These are phyloP conservation scores for Cytospora chrysosperma DNA, from an alignment of 2,329 filamentous ascomycete genomes.

Conservation along the genomic window DNA sequence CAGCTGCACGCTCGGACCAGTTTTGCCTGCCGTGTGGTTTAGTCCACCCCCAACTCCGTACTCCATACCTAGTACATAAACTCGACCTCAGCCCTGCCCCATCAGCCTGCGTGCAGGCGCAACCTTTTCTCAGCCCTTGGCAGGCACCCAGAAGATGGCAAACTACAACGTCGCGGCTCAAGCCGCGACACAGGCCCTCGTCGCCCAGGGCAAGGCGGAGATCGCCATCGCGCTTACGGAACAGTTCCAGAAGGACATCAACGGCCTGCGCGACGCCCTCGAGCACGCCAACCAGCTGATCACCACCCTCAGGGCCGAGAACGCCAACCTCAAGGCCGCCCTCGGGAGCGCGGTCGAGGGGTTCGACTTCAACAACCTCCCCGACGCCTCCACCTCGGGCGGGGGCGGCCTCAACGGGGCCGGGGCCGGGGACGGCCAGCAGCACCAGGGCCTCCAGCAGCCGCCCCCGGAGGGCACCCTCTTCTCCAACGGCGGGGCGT, in stretches of 20 bases:
- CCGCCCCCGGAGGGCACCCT: conserved; percentile 22
- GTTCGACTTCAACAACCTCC: conserved; percentile 13
- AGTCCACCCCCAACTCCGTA: neutral
- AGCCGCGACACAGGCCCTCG: neutral
- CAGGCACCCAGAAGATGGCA: neutral
- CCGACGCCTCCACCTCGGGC: conserved; percentile 3
- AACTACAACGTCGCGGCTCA: neutral
- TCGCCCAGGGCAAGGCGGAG: conserved; percentile 21
- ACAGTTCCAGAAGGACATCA: conserved; percentile 23
- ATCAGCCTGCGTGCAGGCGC: neutral
- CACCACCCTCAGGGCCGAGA: conserved; percentile 16
- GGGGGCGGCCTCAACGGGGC: neutral
- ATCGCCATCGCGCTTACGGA: conserved; percentile 19
- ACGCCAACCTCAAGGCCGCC: conserved; percentile 15
- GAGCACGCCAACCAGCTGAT: conserved; percentile 16
- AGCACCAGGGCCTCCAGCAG: conserved; percentile 8
- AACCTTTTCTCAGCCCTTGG: neutral
- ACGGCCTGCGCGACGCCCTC: conserved; percentile 20
- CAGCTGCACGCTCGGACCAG: neutral
- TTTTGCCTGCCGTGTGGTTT: neutral
- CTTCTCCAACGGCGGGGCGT: conserved; percentile 21
- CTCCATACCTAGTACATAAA: neutral
- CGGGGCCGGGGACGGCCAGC: too few species aligned
- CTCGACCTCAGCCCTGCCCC: neutral
- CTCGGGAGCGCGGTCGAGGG: conserved; percentile 5